Conservation (phyloP, 768 basidiomycete species). For the Polyporus arcularius region DNA sequence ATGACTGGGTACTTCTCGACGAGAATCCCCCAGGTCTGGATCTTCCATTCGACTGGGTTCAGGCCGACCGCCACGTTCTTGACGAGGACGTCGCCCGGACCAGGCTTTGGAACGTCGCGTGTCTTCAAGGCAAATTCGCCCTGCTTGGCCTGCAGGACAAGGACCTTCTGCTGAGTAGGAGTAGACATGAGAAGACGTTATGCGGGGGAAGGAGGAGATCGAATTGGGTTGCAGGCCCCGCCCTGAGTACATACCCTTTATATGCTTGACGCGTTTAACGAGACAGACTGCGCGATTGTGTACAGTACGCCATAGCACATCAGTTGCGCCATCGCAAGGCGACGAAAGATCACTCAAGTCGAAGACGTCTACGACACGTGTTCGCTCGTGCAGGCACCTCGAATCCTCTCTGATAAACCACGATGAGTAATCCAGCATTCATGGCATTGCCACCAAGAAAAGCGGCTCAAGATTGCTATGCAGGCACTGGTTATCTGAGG, state of each 20-base stretch:
- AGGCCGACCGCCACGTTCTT: slow-evolving; percentile 1
- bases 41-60: slow-evolving; percentile 14
- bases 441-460: too few relatives aligned
- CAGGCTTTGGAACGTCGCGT: neutral
- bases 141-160: slow-evolving; percentile 3
- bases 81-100: slow-evolving; percentile 3
- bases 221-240: neutral
- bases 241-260: neutral
- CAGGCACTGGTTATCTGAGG: too few relatives aligned
- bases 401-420: too few relatives aligned
- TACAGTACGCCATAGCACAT: too few relatives aligned
- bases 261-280: neutral
- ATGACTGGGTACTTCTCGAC: slow-evolving; percentile 22
- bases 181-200: neutral
- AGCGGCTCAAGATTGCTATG: too few relatives aligned
- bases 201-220: neutral
- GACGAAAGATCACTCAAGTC: too few relatives aligned
- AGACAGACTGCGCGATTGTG: neutral
- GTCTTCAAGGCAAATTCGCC: slow-evolving; percentile 1
- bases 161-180: slow-evolving; percentile 3
- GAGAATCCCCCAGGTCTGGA: slow-evolving; percentile 23
- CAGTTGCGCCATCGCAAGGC: too few relatives aligned
- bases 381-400: too few relatives aligned
- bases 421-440: too few relatives aligned
- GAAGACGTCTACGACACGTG: too few relatives aligned